phyloP scores from a whole-genome alignment of 140 eudicot species.

The Ambrosia hybrid region DNA sequence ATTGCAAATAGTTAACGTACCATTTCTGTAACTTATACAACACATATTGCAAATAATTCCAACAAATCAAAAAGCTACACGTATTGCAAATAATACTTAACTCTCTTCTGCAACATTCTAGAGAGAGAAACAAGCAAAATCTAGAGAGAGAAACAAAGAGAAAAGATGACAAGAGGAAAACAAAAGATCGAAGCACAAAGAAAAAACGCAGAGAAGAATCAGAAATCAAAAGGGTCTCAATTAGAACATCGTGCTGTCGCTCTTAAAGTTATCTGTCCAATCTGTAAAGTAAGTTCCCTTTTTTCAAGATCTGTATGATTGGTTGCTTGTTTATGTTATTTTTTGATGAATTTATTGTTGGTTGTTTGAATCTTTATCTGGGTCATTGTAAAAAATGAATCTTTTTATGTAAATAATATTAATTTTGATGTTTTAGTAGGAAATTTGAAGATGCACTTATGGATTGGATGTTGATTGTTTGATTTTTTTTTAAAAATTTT shows the following conservation, averaged over 20 bases:
- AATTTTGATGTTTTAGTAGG: background rate
- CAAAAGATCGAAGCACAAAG: slow-evolving; percentile 94
- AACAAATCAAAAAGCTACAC: too few relatives aligned
- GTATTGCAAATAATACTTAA: too few relatives aligned
- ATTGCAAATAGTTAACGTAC: too few relatives aligned
- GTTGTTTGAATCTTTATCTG: slow-evolving; percentile 10
- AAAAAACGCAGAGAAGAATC: slow-evolving; percentile 89
- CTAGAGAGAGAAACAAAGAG: background rate
- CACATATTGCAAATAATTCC: too few relatives aligned
- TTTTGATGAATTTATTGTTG: background rate
- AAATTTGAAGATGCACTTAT: too few relatives aligned
- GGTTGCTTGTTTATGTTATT: background rate
- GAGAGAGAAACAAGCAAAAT: background rate
- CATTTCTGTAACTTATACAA: too few relatives aligned
- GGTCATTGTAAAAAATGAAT: background rate
- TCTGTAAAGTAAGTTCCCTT: slow-evolving; percentile 62
- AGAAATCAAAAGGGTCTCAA: slow-evolving; percentile 83
- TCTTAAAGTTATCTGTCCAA: slow-evolving; percentile 81
- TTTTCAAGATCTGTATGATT: too few relatives aligned
- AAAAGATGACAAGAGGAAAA: slow-evolving; percentile 80
- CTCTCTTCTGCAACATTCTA: background rate
- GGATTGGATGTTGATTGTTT: too few relatives aligned
- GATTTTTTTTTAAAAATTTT: too few relatives aligned
- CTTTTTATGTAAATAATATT: background rate
- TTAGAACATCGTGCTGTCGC: slow-evolving; percentile 93